phyloP scores from a whole-genome alignment of 2,329 filamentous ascomycete genomes.

The Capronia americana region DNA sequence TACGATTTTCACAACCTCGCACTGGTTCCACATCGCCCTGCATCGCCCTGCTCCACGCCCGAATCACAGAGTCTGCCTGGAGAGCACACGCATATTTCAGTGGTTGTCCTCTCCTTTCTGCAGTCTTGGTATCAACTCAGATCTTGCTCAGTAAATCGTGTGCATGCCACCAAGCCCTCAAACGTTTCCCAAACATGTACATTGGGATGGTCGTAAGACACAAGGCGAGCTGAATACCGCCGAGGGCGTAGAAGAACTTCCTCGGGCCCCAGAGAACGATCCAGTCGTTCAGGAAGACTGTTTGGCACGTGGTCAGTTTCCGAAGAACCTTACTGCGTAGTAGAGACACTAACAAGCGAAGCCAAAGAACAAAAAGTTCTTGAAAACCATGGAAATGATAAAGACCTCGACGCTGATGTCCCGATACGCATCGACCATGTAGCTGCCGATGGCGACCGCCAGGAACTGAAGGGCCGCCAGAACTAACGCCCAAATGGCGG shows the following conservation, averaged over 20 bases:
- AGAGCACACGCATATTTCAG: too few species aligned
- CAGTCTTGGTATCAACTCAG: too few species aligned
- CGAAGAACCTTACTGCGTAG: neutral
- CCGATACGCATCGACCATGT: constrained; percentile 92
- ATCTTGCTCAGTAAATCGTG: too few species aligned
- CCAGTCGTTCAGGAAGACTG: constrained; percentile 21
- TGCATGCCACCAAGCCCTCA: constrained; percentile 16
- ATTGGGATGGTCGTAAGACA: constrained; percentile 17
- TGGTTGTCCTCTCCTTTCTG: too few species aligned
- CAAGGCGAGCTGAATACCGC: constrained; percentile 15
- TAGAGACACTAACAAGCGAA: constrained; percentile 42
- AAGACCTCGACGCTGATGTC: constrained; percentile 85
- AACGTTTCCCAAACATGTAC: constrained; percentile 22
- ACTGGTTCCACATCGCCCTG: too few species aligned
- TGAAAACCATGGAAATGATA: constrained; percentile 87
- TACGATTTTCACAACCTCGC: too few species aligned
- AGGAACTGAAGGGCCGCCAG: constrained; percentile 83
- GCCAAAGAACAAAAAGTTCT: constrained; percentile 85
- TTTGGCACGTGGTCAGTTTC: neutral
- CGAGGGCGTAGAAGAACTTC: constrained; percentile 19
- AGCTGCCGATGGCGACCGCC: constrained; percentile 75
- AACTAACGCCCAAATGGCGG: constrained; percentile 81
- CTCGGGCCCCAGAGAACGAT: constrained; percentile 9
- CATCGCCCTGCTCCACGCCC: too few species aligned
- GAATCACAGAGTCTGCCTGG: too few species aligned